Evolutionary conservation across 2,329 filamentous ascomycete species (phyloP), one percentile per base, ranked within the genome.

Genomic region (Colletotrichum orchidophilum): DNA sequence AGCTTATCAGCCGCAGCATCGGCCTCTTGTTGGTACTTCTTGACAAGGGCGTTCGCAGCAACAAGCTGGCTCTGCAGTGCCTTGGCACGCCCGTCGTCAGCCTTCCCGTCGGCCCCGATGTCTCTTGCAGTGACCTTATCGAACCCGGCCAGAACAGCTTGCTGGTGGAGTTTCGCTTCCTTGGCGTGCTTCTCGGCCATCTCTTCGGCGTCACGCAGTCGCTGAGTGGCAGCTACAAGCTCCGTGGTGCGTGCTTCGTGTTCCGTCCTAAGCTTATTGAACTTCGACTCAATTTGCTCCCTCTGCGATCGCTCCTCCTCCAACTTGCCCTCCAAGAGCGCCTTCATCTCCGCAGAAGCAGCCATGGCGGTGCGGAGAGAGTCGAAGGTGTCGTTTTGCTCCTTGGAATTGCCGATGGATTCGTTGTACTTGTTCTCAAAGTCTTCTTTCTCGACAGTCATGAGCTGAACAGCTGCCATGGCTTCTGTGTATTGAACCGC

Each of bases 371-470:
- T 90, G 42, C 92, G 90, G 52, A 99, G 86, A 3, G 93, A 91
- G 35, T 89, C 88, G 58, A 99, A 90, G 5, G 94, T 92, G 18
- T 90, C 86, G 12, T 87, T 86, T 76, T 95, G 91, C 64, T 92
- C 93, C 77, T 91, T 90, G 0, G 92, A 88, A 63, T 88, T 91
- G n/a, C 87, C 87, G 1, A 91, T 81, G 3, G 88, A 88, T 42
- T 93, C 92, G 21, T 93, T 87, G 66, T 94, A 90, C 78, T 91
- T 93, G 39, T 85, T 84, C 63, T 88, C 87, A 15, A 97, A 81
- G 74, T 97, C 94, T 3, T 92, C 89, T 80, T 96, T 97, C 79
- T 98, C 96, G n/a, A 97, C 88, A 65, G 88, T 87, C n/a, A 97
- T 84, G 70, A 97, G 84, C 75, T 94, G 91, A 52, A 93, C 84